Percentiles rank a stretch among this genome's conserved stretches.
Evolutionary conservation across 352 stramenopile species (phyloP).

Genomic region (Globisporangium iwayamae): DNA sequence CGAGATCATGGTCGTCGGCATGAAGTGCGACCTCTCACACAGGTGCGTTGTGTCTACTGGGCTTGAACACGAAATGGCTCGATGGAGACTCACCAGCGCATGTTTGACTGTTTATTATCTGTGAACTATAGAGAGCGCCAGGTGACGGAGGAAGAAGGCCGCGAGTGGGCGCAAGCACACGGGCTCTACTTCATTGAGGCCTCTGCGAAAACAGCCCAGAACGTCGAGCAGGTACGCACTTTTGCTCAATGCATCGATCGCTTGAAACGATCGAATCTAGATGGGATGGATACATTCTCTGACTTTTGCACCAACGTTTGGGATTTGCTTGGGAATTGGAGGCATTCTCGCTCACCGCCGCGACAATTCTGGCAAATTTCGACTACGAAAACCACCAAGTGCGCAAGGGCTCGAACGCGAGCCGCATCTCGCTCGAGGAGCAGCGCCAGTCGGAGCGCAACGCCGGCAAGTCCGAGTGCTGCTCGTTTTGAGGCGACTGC

Average conservation of each 20-base stretch:
- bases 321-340: constrained; percentile 10
- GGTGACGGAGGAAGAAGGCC: constrained; percentile 66
- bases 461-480: constrained; percentile 34
- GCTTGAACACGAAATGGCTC: background rate
- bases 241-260: background rate
- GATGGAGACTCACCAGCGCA: background rate
- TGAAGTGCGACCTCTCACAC: constrained; percentile 72
- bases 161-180: constrained; percentile 52
- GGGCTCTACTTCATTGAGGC: constrained; percentile 84
- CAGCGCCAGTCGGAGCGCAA: constrained; percentile 16
- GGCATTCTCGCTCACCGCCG: constrained; percentile 67
- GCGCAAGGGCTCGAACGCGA: constrained; percentile 34
- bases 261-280: no score
- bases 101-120: background rate
- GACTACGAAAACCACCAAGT: constrained; percentile 63
- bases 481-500: constrained; percentile 15
- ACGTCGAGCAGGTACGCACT: constrained; percentile 70
- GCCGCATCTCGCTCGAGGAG: constrained; percentile 39
- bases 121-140: constrained; percentile 37
- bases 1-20: constrained; percentile 84
- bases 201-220: constrained; percentile 75
- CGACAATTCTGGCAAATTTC: constrained; percentile 74
- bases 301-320: constrained; percentile 4
- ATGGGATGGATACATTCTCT: background rate
- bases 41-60: constrained; percentile 15